phyloP scores from a whole-genome alignment of 1,284 basidiomycete genomes.

The Schizophyllum amplum region DNA sequence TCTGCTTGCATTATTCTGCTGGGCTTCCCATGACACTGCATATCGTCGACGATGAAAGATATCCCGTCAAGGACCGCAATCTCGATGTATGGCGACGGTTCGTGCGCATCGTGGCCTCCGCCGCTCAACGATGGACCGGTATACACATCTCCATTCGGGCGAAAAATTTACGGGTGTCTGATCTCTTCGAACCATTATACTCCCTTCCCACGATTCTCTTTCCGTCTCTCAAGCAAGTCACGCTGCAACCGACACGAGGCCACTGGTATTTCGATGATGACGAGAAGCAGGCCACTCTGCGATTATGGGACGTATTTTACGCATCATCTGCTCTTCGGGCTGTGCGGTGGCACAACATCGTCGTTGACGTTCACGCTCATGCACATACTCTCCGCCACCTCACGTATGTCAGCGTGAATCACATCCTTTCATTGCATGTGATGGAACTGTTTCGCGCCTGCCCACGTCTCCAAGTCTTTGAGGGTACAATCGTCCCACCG shows the following conservation, averaged over 20 bases:
- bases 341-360: too few species aligned
- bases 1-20: not conserved
- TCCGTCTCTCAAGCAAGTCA: too few species aligned
- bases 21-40: not conserved
- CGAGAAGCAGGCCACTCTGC: too few species aligned
- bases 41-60: not conserved
- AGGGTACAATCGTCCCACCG: not conserved
- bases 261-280: too few species aligned
- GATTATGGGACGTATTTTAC: too few species aligned
- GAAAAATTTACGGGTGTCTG: too few species aligned
- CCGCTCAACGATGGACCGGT: not conserved
- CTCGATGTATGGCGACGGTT: not conserved
- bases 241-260: too few species aligned
- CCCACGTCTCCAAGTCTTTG: not conserved
- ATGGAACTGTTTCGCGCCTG: not conserved
- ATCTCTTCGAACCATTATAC: not conserved
- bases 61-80: not conserved
- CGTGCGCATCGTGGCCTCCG: not conserved
- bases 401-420: not conserved
- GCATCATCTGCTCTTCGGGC: too few species aligned
- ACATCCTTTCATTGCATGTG: not conserved
- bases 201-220: not conserved
- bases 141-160: not conserved
- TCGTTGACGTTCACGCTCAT: not conserved
- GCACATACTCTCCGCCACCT: not conserved